Base-by-base conservation (phyloP, 192 early-diverging fungal species). In the Chytriomyces hyalinus region DNA sequence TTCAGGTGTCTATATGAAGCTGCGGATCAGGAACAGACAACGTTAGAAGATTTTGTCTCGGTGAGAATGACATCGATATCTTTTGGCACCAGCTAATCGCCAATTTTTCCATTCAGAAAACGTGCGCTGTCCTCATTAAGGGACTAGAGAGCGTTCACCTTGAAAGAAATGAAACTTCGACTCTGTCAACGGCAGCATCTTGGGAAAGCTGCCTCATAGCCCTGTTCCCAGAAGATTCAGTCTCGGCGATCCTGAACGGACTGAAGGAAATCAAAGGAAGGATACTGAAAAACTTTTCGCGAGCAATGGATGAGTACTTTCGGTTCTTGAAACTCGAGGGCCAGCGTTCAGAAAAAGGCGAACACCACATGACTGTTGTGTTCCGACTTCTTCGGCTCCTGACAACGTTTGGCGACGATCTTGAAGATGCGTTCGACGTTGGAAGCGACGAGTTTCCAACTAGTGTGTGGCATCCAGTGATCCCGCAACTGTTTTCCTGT, bases 401-500 rank as follows among this genome's bases (percentile, higher is more conserved):
- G 15, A 82, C 87, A 8, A 90, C 87, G 28, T 90, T 89, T 77
- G 92, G 91, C 36, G 68, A 81, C 0, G 78, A 82, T 45, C 68
- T 94, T 6, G 80, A 86, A 46, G 64, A 75, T 1, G 60, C 61
- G 6, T 91, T 92, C 57, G 49, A 9, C 6, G 22, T 47, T 2
- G 49, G 64, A 28, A 80, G 84, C 53, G 15, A 13, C 10, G n/a
- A 20, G 1, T 78, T 80, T 9, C 77, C 83, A 15, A 8, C 78
- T 26, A 36, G 5, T n/a, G 76, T 79, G 4, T 95, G 93, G 94
- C 84, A 90, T 53, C 76, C 77, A 7, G 84, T 95, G 13, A 87
- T 91, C 44, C 93, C 93, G 4, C 94, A 95, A 77, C 78, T 95
- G 11, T 94, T 93, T 80, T 84, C 92, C 0, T 85, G 91, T 50